These are phyloP conservation scores for Selenicereus undatus DNA, from an alignment of 148 eudicot genomes.

Conservation along the genomic window DNA sequence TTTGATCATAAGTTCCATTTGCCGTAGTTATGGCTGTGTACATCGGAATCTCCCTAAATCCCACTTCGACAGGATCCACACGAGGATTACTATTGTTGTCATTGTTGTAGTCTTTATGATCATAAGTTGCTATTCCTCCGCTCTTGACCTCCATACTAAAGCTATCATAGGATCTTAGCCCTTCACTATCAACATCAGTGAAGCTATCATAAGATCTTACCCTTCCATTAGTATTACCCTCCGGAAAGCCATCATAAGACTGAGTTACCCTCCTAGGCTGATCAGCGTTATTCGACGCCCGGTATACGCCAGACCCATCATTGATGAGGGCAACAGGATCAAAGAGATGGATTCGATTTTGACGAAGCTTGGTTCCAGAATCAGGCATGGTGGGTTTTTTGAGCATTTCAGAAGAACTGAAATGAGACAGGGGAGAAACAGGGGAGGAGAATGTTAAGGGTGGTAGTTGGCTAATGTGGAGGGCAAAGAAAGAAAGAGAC, in stretches of 20 bases:
- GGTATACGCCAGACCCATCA: conserved; percentile 24
- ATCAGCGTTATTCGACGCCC: conserved; percentile 10
- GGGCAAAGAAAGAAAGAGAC: not conserved
- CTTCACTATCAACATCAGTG: too few relatives aligned
- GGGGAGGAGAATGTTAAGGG: not conserved
- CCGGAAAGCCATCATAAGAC: conserved; percentile 20
- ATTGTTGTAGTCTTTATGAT: not conserved
- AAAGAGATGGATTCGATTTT: conserved; percentile 32
- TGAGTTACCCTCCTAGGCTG: conserved; percentile 22
- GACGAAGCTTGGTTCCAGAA: conserved; percentile 30
- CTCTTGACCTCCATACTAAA: conserved; percentile 8
- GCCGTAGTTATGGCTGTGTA: not conserved
- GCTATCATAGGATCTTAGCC: not conserved
- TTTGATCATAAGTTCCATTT: not conserved
- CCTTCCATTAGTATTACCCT: not conserved
- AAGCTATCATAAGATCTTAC: conserved; percentile 17
- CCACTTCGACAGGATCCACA: not conserved
- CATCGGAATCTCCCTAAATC: not conserved
- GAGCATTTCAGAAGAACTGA: not conserved
- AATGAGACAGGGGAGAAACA: not conserved
- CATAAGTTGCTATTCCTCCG: not conserved
- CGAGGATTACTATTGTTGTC: not conserved
- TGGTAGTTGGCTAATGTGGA: conserved; percentile 20
- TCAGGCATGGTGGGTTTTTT: conserved; percentile 40
- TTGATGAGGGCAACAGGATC: conserved; percentile 36